A percentile compares a stretch with the other conserved stretches of the same genome.
Conservation (phyloP, 441 rosid species). For the Pelargonium cotyledonis region DNA sequence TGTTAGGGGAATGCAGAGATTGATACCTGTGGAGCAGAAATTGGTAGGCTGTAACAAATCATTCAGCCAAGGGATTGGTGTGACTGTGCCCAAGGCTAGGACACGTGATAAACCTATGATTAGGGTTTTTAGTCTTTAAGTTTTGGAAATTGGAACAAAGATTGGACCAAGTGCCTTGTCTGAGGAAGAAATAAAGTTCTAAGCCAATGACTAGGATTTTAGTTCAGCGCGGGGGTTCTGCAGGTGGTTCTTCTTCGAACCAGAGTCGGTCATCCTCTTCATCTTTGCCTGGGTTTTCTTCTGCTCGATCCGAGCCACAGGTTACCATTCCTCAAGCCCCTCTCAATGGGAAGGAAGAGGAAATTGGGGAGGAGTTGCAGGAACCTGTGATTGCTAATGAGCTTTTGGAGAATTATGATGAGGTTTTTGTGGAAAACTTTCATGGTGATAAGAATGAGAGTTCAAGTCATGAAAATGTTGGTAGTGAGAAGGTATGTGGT, state of each 20-base stretch:
- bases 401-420: constrained; percentile 38
- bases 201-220: constrained; percentile 76
- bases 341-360: constrained; percentile 49
- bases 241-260: constrained; percentile 70
- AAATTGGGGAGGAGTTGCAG: constrained; percentile 41
- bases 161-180: constrained; percentile 14
- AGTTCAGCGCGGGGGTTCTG: constrained; percentile 80
- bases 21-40: constrained; percentile 57
- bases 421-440: constrained; percentile 28
- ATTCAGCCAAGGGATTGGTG: constrained; percentile 70
- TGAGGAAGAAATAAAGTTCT: constrained; percentile 15
- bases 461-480: constrained; percentile 34
- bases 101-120: constrained; percentile 66
- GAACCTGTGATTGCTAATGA: constrained; percentile 50
- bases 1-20: constrained; percentile 98
- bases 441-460: constrained; percentile 29
- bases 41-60: constrained; percentile 72
- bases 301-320: constrained; percentile 46
- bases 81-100: constrained; percentile 81
- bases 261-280: constrained; percentile 49
- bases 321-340: constrained; percentile 31
- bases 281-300: constrained; percentile 19
- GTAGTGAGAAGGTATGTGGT: constrained; percentile 22
- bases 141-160: constrained; percentile 20
- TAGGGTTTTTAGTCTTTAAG: constrained; percentile 38